Percentiles rank a stretch among this genome's conserved stretches.
Conservation (phyloP, 352 stramenopile species). For the Phytophthora parvispora region DNA sequence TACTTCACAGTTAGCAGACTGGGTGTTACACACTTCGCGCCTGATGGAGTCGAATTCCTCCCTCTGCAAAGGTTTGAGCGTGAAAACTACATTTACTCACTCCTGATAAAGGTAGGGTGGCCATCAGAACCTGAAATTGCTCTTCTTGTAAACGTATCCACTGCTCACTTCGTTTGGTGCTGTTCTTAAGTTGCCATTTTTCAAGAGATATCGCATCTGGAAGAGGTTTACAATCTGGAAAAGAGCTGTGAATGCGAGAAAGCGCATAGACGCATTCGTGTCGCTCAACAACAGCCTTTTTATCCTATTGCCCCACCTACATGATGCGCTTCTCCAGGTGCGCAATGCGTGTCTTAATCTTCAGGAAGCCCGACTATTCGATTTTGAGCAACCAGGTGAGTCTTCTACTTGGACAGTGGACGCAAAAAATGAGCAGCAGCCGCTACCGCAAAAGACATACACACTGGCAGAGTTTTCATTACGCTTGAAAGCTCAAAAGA, state of each 20-base stretch:
- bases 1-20: slow-evolving; percentile 93
- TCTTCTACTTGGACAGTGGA: not conserved
- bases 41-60: slow-evolving; percentile 89
- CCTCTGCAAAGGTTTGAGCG: slow-evolving; percentile 91
- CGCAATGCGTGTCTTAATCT: slow-evolving; percentile 70
- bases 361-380: slow-evolving; percentile 38
- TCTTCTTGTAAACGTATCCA: not conserved
- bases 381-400: slow-evolving; percentile 30
- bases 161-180: slow-evolving; percentile 1
- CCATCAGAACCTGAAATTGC: not conserved
- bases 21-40: slow-evolving; percentile 91
- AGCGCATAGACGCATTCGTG: slow-evolving; percentile 41
- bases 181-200: slow-evolving; percentile 81
- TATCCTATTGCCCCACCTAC: slow-evolving; percentile 85
- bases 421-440: not conserved
- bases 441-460: slow-evolving; percentile 61
- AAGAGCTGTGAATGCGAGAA: slow-evolving; percentile 64
- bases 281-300: slow-evolving; percentile 90
- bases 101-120: slow-evolving; percentile 69
- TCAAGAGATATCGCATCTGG: slow-evolving; percentile 91
- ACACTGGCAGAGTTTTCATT: slow-evolving; percentile 87
- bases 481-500: slow-evolving; percentile 77
- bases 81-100: slow-evolving; percentile 92
- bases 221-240: slow-evolving; percentile 94
- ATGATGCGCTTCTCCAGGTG: slow-evolving; percentile 84